phyloP scores from a whole-genome alignment of 257 asterid genomes.

The Lavandula angustifolia region DNA sequence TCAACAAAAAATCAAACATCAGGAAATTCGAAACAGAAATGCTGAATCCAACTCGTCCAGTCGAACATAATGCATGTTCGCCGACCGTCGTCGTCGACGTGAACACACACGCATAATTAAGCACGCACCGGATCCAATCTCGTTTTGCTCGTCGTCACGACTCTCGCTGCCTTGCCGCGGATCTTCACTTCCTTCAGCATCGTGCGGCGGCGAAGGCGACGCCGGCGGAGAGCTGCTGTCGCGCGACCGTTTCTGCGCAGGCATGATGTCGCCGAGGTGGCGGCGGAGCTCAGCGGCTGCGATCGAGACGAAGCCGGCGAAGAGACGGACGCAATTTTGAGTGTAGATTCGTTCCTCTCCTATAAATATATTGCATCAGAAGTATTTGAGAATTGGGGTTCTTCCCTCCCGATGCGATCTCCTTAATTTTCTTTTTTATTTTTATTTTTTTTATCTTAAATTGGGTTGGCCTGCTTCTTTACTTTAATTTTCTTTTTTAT shows the following conservation, averaged over 20 bases:
- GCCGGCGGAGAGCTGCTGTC: slow-evolving; percentile 54
- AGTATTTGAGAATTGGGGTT: slow-evolving; percentile 34
- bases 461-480: no score
- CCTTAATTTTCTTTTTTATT: no score
- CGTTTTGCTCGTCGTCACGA: slow-evolving; percentile 47
- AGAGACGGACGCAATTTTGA: slow-evolving; percentile 40
- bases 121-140: slow-evolving; percentile 45
- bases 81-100: slow-evolving; percentile 18
- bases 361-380: slow-evolving; percentile 19
- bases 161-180: slow-evolving; percentile 49
- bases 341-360: slow-evolving; percentile 39
- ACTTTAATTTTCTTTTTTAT: no score
- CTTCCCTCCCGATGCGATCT: neutral
- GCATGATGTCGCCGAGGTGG: slow-evolving; percentile 58
- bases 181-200: slow-evolving; percentile 51
- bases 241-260: slow-evolving; percentile 65
- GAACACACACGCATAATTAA: slow-evolving; percentile 1
- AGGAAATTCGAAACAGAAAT: slow-evolving; percentile 25
- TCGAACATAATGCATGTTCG: slow-evolving; percentile 39
- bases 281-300: slow-evolving; percentile 43
- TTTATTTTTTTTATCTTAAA: no score
- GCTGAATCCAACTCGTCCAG: slow-evolving; percentile 35
- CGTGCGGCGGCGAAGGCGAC: slow-evolving; percentile 44
- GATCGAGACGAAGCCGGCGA: slow-evolving; percentile 40
- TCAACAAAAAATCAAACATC: slow-evolving; percentile 13